Conservation (phyloP, 441 rosid genomes). For the Populus hybrid region DNA sequence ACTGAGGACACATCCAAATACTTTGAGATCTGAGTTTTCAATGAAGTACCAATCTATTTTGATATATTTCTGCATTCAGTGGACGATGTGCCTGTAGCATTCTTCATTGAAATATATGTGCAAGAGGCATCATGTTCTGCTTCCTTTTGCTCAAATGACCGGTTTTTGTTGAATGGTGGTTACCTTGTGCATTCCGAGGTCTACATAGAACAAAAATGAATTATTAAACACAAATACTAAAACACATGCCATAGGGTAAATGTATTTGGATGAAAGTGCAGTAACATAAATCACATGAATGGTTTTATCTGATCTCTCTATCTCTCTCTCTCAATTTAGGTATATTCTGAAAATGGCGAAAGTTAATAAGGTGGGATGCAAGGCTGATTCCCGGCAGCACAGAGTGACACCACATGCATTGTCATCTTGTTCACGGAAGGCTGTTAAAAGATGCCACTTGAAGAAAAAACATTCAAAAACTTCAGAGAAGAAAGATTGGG, state of each 20-base stretch:
- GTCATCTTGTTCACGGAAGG: conserved; percentile 33
- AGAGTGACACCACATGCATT: conserved; percentile 24
- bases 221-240: neutral
- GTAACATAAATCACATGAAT: neutral
- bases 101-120: neutral
- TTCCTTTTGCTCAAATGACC: neutral
- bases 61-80: neutral
- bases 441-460: conserved; percentile 20
- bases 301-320: neutral
- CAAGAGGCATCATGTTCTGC: neutral
- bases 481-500: conserved; percentile 68
- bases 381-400: conserved; percentile 24
- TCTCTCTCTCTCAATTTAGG: conserved; percentile 22
- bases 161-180: neutral
- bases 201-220: neutral
- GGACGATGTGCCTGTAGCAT: neutral
- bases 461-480: conserved; percentile 33
- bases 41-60: neutral
- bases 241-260: neutral
- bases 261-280: neutral
- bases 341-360: conserved; percentile 48
- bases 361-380: conserved; percentile 33
- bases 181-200: neutral
- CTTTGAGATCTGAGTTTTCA: neutral
- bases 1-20: neutral